phyloP scores from a whole-genome alignment of 2,329 filamentous ascomycete genomes.

The Apiospora rasikravindrae region DNA sequence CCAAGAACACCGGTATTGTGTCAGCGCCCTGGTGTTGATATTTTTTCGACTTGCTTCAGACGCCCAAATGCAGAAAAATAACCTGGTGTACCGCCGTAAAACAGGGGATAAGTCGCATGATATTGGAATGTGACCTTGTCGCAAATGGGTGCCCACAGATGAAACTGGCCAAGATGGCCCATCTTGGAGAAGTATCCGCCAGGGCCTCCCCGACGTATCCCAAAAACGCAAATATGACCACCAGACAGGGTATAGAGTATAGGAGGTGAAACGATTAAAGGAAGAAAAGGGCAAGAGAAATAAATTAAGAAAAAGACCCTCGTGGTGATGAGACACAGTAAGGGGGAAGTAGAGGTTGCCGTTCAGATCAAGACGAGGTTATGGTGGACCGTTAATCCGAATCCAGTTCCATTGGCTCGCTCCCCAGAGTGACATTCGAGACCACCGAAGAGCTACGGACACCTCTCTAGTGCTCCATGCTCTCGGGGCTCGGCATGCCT shows the following conservation, averaged over 20 bases:
- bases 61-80: slow-evolving; percentile 9
- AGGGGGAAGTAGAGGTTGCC: neutral
- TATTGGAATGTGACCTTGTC: neutral
- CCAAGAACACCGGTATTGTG: slow-evolving; percentile 14
- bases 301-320: neutral
- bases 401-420: slow-evolving; percentile 19
- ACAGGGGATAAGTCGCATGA: neutral
- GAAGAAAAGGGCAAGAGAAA: neutral
- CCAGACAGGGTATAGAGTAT: slow-evolving; percentile 17
- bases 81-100: neutral
- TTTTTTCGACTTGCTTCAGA: slow-evolving; percentile 12
- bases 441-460: slow-evolving; percentile 21
- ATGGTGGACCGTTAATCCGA: neutral
- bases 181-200: neutral
- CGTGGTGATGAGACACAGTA: neutral
- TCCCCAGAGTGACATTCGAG: slow-evolving; percentile 17
- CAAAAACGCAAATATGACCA: slow-evolving; percentile 6
- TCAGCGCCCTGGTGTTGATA: neutral
- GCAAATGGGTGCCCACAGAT: neutral
- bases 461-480: slow-evolving; percentile 58
- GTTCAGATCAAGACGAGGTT: slow-evolving; percentile 6
- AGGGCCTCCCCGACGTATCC: neutral
- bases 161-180: neutral
- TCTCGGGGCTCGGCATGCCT: slow-evolving; percentile 86
- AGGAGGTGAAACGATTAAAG: neutral